These are phyloP conservation scores for Solanum chacoense DNA, from an alignment of 305 asterid species.

Conservation along the genomic window DNA sequence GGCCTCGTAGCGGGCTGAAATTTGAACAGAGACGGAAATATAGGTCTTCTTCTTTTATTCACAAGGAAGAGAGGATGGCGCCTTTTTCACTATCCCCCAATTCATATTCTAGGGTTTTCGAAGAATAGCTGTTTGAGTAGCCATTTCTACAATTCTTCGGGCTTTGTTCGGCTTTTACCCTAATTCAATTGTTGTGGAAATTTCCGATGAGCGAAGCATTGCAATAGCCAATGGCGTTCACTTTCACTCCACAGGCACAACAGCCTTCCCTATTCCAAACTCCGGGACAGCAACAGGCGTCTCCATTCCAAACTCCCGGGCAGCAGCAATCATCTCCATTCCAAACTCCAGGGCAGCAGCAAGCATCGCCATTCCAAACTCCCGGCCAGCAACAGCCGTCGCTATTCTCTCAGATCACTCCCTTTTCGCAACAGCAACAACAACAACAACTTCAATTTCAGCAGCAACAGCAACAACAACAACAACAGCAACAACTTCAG, in stretches of 20 bases:
- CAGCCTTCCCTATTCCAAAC: conserved; percentile 43
- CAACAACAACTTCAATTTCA: background rate
- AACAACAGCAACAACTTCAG: conserved; percentile 18
- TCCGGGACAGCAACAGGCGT: conserved; percentile 25
- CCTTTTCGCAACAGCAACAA: conserved; percentile 11
- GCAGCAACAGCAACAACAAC: conserved; percentile 5
- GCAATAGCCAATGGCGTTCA: conserved; percentile 30
- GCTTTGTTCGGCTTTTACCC: background rate
- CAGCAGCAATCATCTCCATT: conserved; percentile 35
- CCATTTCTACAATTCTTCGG: background rate
- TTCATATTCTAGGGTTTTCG: conserved; percentile 17
- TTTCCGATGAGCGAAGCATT: background rate
- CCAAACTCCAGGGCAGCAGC: conserved; percentile 16
- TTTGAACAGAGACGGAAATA: background rate
- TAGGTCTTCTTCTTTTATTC: background rate
- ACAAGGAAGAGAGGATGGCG: conserved; percentile 7
- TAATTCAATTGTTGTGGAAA: background rate
- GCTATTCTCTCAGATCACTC: conserved; percentile 8
- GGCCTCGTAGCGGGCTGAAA: background rate
- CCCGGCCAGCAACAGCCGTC: conserved; percentile 4
- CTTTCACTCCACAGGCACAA: conserved; percentile 49
- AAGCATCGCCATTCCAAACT: conserved; percentile 22
- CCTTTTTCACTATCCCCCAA: conserved; percentile 4
- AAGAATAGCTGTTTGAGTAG: background rate
- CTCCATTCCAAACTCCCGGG: conserved; percentile 15